Conservation (phyloP, 1,139 yeast species). For the Petasospora rhodanensis region DNA sequence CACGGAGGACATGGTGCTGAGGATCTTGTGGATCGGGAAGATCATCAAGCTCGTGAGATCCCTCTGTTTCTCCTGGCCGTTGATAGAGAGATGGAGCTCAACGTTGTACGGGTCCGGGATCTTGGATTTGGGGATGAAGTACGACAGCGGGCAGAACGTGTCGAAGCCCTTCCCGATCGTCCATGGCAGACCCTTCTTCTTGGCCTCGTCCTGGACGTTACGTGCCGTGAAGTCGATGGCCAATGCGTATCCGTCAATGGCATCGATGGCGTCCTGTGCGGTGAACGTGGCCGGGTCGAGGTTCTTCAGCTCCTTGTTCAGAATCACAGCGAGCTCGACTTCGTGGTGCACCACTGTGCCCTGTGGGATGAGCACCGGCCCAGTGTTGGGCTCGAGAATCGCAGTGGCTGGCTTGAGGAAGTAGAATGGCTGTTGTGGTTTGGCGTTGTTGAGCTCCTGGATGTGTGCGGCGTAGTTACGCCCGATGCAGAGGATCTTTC, state of each 20-base stretch:
- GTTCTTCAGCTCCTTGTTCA: conserved; percentile 62
- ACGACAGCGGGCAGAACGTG: conserved; percentile 82
- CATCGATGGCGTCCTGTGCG: conserved; percentile 64
- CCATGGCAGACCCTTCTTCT: conserved; percentile 95
- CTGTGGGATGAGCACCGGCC: conserved; percentile 78
- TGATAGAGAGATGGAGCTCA: conserved; percentile 60
- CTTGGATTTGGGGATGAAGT: conserved; percentile 57
- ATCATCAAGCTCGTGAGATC: conserved; percentile 85
- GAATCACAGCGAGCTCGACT: conserved; percentile 80
- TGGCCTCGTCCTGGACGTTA: conserved; percentile 93
- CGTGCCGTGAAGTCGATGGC: conserved; percentile 94
- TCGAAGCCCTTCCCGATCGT: conserved; percentile 94
- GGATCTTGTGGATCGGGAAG: conserved; percentile 76
- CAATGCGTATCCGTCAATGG: conserved; percentile 80
- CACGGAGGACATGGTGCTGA: conserved; percentile 75
- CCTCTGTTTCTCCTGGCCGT: conserved; percentile 65
- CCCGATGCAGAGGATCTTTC: conserved; percentile 90
- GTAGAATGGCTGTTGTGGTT: conserved; percentile 84
- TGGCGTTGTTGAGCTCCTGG: conserved; percentile 75
- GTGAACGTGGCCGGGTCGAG: conserved; percentile 52
- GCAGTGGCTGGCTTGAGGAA: conserved; percentile 83
- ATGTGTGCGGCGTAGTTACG: conserved; percentile 95
- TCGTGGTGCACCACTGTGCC: conserved; percentile 88
- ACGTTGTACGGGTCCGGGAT: conserved; percentile 76
- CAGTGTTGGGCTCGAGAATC: conserved; percentile 44